Evolutionary conservation across 139 green algal genomes (phyloP).

Genomic region (Micromonas commoda): DNA sequence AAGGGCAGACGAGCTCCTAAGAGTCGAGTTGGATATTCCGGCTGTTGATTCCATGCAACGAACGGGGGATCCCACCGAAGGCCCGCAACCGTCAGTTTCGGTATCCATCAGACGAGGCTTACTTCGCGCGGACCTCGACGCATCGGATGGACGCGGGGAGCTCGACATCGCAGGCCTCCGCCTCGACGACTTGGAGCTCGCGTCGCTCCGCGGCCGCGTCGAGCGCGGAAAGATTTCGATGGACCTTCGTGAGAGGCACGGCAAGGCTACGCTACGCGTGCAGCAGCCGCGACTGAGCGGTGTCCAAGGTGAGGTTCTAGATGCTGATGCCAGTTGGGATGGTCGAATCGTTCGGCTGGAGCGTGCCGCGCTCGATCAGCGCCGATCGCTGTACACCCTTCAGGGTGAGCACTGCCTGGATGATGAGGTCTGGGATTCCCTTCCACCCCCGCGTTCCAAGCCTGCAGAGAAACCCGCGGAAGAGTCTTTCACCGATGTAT

Average conservation of each 20-base stretch:
- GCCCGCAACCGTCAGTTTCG: neutral
- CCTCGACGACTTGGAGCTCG: slow-evolving; percentile 26
- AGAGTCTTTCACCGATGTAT: neutral
- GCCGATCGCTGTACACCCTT: slow-evolving; percentile 60
- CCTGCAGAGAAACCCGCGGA: neutral
- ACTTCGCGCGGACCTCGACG: neutral
- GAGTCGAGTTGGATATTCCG: neutral
- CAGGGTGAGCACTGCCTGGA: slow-evolving; percentile 70
- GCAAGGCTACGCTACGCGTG: neutral
- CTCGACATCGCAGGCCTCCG: slow-evolving; percentile 16
- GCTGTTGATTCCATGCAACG: neutral
- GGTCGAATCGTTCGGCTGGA: slow-evolving; percentile 76
- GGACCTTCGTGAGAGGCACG: slow-evolving; percentile 39
- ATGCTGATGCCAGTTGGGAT: slow-evolving; percentile 64
- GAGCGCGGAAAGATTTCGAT: slow-evolving; percentile 45
- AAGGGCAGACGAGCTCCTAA: neutral
- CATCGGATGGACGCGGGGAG: neutral
- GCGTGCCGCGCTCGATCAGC: slow-evolving; percentile 66
- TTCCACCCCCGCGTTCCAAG: neutral
- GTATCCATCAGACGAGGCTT: neutral
- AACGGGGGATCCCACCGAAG: neutral
- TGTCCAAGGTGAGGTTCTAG: slow-evolving; percentile 50
- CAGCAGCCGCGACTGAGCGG: slow-evolving; percentile 34
- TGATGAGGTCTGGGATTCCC: neutral
- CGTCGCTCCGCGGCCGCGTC: slow-evolving; percentile 17